These are phyloP conservation scores for Albophoma yamanashiensis DNA, from an alignment of 2,329 filamentous ascomycete genomes.

Conservation along the genomic window DNA sequence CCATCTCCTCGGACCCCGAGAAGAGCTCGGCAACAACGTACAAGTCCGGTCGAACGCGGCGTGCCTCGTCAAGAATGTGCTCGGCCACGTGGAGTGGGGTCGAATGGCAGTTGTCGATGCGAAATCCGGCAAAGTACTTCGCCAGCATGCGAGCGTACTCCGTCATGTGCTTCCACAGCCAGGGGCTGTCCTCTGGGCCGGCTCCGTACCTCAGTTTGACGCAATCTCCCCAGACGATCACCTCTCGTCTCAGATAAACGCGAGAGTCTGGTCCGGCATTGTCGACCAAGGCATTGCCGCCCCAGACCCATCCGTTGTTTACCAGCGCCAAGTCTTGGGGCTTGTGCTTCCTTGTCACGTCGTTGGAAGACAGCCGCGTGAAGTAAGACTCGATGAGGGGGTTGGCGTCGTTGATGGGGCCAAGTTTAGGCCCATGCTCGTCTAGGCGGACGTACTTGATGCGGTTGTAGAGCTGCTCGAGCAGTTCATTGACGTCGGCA, in stretches of 20 bases:
- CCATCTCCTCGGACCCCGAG: slow-evolving; percentile 88
- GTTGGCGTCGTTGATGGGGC: slow-evolving; percentile 63
- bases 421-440: slow-evolving; percentile 77
- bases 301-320: slow-evolving; percentile 99
- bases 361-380: slow-evolving; percentile 73
- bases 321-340: slow-evolving; percentile 69
- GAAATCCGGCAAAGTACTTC: slow-evolving; percentile 89
- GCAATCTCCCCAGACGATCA: slow-evolving; percentile 98
- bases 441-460: slow-evolving; percentile 95
- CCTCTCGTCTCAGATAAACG: slow-evolving; percentile 90
- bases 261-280: slow-evolving; percentile 83
- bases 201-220: slow-evolving; percentile 90
- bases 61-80: slow-evolving; percentile 89
- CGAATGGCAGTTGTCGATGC: slow-evolving; percentile 97
- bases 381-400: slow-evolving; percentile 93
- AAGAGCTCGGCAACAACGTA: slow-evolving; percentile 94
- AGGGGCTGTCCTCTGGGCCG: slow-evolving; percentile 75
- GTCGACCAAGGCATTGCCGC: slow-evolving; percentile 85
- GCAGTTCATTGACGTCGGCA: slow-evolving; percentile 65
- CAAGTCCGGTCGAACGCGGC: slow-evolving; percentile 73
- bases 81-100: slow-evolving; percentile 92
- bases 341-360: slow-evolving; percentile 65
- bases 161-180: slow-evolving; percentile 92
- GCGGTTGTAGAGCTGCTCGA: slow-evolving; percentile 87
- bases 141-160: slow-evolving; percentile 86